Evolutionary conservation across 2,329 filamentous ascomycete species (phyloP), one percentile per base, ranked within the genome.

Genomic region (Penicillium sp.): DNA sequence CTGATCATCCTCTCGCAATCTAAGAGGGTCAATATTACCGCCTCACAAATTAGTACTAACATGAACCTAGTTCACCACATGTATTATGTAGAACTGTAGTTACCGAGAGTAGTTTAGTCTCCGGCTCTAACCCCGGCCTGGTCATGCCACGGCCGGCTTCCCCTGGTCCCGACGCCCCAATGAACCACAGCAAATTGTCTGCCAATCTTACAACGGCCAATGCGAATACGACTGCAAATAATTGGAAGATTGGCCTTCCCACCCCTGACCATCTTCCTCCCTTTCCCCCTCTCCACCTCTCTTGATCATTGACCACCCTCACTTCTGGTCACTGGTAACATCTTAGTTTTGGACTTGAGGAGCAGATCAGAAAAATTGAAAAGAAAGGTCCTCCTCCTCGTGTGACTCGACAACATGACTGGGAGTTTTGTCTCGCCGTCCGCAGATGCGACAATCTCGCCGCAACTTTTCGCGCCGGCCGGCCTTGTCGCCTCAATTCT

Each of bases 351-450:
- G 58, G 48, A 43, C 49, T 59, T 53, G 25, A 55, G 40, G n/a
- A 43, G 58, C 33, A 51, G 30, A 53, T 11, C 35, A 25, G 19
- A 10, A 37, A 38, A 52, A 11, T 43, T n/a, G 52, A 35, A 25
- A 56, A 58, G 26, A 22, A 28, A 55, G 30, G 43, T 56, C 42
- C 28, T 30, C 35, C 46, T 22, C 19, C 43, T 55, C 13, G 16
- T 37, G 40, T 30, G n/a, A 51, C 54, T 52, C 54, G 54, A 46
- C 67, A 83, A 82, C 69, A 78, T 85, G 70, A 89, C 89, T 76
- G 85, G 85, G 70, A 88, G 85, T 76, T 89, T 92, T 70, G 84
- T 85, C 71, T 92, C 90, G 75, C 87, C 89, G 52, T 76, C 89
- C 75, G 88, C 88, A 64, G 85, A 84, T 75, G 83, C 86, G 71